A percentile compares a stretch with the other conserved stretches of the same genome.
phyloP scores from a whole-genome alignment of 331 rosid genomes.

The Erythrophleum ivorense region DNA sequence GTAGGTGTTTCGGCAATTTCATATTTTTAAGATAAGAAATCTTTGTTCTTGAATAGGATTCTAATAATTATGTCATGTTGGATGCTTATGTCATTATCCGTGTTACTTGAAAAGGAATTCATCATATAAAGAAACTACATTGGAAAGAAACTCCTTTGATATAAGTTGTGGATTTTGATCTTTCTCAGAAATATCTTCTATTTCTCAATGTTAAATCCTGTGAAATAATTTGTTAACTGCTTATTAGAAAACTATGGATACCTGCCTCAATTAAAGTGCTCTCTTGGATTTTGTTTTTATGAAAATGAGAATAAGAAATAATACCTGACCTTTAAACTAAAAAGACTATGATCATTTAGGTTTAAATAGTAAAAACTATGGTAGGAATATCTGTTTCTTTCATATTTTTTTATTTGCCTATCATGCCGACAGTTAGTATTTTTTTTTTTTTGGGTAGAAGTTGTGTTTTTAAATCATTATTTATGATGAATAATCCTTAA shows the following conservation, averaged over 20 bases:
- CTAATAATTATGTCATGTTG: neutral
- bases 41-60: neutral
- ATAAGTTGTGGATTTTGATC: slow-evolving; percentile 27
- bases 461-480: neutral
- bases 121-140: too few relatives aligned
- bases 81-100: neutral
- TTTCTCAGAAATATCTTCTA: slow-evolving; percentile 3
- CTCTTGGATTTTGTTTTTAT: slow-evolving; percentile 23
- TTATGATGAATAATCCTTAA: neutral
- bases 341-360: neutral
- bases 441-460: neutral
- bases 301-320: neutral
- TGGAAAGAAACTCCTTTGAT: neutral
- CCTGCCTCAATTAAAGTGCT: neutral
- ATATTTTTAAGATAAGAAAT: slow-evolving; percentile 11
- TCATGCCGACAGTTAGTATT: neutral
- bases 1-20: neutral
- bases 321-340: neutral
- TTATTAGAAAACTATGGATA: neutral
- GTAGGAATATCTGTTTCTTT: neutral
- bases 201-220: neutral
- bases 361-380: slow-evolving; percentile 3
- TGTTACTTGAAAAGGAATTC: neutral
- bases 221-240: slow-evolving; percentile 8
- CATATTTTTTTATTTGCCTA: neutral